phyloP scores from a whole-genome alignment of 2,329 filamentous ascomycete genomes.

The Aspergillus thermomutatus region DNA sequence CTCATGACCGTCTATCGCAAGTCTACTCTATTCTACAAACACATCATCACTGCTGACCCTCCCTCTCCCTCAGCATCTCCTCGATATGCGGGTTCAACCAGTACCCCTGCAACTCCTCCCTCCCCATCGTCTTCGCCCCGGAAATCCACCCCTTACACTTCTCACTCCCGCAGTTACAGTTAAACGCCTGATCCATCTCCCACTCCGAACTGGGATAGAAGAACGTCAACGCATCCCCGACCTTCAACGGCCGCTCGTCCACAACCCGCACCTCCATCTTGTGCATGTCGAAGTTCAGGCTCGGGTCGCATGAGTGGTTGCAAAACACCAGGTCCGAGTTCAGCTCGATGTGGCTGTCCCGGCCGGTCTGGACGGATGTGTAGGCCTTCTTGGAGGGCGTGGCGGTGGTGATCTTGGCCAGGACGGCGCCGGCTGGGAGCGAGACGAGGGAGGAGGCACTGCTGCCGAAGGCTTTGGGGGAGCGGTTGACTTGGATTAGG shows the following conservation, averaged over 20 bases:
- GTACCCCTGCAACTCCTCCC: conserved; percentile 31
- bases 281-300: conserved; percentile 52
- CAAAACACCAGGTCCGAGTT: conserved; percentile 56
- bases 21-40: not conserved
- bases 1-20: not conserved
- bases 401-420: conserved; percentile 45
- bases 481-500: conserved; percentile 26
- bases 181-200: conserved; percentile 47
- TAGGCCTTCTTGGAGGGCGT: conserved; percentile 47
- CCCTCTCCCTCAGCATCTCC: conserved; percentile 23
- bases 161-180: conserved; percentile 40
- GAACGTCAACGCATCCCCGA: conserved; percentile 45
- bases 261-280: conserved; percentile 40
- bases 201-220: conserved; percentile 51
- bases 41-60: not conserved
- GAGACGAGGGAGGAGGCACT: conserved; percentile 48
- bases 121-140: conserved; percentile 38
- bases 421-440: conserved; percentile 50
- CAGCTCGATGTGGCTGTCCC: conserved; percentile 52
- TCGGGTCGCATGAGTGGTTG: conserved; percentile 56
- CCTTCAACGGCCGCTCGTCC: conserved; percentile 36
- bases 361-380: conserved; percentile 51
- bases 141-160: conserved; percentile 38
- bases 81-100: conserved; percentile 46
- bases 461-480: conserved; percentile 32